phyloP scores from a whole-genome alignment of 768 basidiomycete species.

The Mycena galopus region DNA sequence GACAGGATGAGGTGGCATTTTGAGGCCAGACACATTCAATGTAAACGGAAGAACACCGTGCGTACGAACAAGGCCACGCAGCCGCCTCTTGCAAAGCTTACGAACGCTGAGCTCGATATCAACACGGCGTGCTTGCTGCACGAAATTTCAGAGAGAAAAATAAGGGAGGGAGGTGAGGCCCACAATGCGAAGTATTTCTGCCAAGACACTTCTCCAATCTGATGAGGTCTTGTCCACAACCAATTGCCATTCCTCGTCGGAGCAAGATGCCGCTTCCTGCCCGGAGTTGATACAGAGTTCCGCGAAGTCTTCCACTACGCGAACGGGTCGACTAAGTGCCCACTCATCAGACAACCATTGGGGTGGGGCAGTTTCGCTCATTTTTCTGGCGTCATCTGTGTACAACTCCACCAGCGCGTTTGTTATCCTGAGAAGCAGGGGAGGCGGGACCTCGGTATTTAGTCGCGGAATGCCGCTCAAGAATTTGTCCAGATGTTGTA shows the following conservation, averaged over 20 bases:
- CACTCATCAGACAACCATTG: not conserved
- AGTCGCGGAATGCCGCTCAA: not conserved
- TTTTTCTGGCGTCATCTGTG: not conserved
- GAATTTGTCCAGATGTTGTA: not conserved
- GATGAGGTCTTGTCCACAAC: slow-evolving; percentile 4
- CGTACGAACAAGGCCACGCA: slow-evolving; percentile 15
- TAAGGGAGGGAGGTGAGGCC: slow-evolving; percentile 2
- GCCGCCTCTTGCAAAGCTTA: slow-evolving; percentile 8
- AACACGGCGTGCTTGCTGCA: slow-evolving; percentile 10
- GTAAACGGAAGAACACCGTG: slow-evolving; percentile 15
- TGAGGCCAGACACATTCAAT: slow-evolving; percentile 5
- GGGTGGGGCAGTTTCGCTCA: not conserved
- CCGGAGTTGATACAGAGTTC: not conserved
- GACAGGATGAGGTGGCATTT: slow-evolving; percentile 7
- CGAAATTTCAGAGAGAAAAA: not conserved
- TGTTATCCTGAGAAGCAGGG: not conserved
- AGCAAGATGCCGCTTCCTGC: not conserved
- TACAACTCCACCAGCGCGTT: not conserved
- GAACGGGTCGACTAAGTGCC: not conserved
- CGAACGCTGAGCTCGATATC: slow-evolving; percentile 10
- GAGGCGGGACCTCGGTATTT: not conserved
- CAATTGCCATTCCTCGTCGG: slow-evolving; percentile 3
- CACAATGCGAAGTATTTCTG: slow-evolving; percentile 12
- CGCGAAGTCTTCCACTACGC: not conserved
- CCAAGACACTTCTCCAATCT: slow-evolving; percentile 1